Percentiles rank a stretch among this genome's conserved stretches.
Evolutionary conservation across 169 alveolate genomes (phyloP).

Genomic region (Neospora caninum): DNA sequence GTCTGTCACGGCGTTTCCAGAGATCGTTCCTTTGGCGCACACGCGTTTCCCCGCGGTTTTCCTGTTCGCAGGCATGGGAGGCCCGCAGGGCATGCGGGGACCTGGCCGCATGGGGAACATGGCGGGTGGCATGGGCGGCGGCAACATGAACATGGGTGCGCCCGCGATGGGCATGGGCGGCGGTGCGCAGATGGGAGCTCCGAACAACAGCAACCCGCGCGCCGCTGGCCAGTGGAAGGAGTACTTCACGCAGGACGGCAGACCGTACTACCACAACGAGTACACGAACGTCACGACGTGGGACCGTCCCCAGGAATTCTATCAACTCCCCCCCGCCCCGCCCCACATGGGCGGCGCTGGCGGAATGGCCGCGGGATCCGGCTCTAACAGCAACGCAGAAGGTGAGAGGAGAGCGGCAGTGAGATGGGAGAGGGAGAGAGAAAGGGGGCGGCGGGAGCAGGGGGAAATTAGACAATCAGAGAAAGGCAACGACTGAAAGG

Average conservation of each 20-base stretch:
- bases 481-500: too few species aligned
- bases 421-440: background rate
- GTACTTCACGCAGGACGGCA: constrained; percentile 73
- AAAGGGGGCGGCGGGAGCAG: background rate
- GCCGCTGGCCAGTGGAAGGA: constrained; percentile 77
- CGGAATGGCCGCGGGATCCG: constrained; percentile 16
- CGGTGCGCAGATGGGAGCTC: background rate
- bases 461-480: background rate
- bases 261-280: constrained; percentile 77
- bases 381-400: background rate
- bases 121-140: constrained; percentile 34
- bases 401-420: background rate
- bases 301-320: constrained; percentile 90
- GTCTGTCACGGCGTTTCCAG: too few species aligned
- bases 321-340: constrained; percentile 48
- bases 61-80: constrained; percentile 18
- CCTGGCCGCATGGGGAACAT: background rate
- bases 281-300: constrained; percentile 86
- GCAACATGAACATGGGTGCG: background rate
- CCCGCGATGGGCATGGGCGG: constrained; percentile 25
- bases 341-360: constrained; percentile 47
- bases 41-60: background rate
- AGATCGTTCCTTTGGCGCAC: too few species aligned
- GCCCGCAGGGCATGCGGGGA: background rate
- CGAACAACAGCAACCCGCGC: constrained; percentile 66